These are phyloP conservation scores for Forsythia suspensa DNA, from an alignment of 257 asterid species.

Conservation along the genomic window DNA sequence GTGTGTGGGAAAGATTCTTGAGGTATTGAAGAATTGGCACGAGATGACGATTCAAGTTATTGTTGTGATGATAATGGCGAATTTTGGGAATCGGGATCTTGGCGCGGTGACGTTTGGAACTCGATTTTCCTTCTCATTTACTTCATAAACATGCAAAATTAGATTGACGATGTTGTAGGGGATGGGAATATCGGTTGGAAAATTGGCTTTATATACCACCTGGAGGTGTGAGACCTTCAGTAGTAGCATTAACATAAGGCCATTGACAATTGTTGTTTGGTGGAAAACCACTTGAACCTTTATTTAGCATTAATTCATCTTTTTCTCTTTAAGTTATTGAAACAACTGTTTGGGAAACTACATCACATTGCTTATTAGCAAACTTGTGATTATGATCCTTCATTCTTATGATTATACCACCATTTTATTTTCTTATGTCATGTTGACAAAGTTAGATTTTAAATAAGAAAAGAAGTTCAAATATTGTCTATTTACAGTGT, in stretches of 20 bases:
- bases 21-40: conserved; percentile 89
- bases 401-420: no score
- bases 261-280: not conserved
- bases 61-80: conserved; percentile 92
- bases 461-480: no score
- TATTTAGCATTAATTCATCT: no score
- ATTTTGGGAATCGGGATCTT: conserved; percentile 91
- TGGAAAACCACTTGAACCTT: not conserved
- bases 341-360: no score
- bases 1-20: conserved; percentile 73
- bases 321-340: no score
- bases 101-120: conserved; percentile 55
- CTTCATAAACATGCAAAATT: not conserved
- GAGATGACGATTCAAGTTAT: conserved; percentile 84
- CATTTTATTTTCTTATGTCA: no score
- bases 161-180: conserved; percentile 47
- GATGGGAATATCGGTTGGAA: conserved; percentile 97
- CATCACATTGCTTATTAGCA: no score
- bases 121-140: not conserved
- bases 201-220: conserved; percentile 81
- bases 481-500: not conserved
- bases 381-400: no score
- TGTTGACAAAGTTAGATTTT: no score
- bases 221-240: conserved; percentile 94
- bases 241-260: conserved; percentile 42